Evolutionary conservation across 768 basidiomycete species (phyloP).

Genomic region (Lenzites betulinus): DNA sequence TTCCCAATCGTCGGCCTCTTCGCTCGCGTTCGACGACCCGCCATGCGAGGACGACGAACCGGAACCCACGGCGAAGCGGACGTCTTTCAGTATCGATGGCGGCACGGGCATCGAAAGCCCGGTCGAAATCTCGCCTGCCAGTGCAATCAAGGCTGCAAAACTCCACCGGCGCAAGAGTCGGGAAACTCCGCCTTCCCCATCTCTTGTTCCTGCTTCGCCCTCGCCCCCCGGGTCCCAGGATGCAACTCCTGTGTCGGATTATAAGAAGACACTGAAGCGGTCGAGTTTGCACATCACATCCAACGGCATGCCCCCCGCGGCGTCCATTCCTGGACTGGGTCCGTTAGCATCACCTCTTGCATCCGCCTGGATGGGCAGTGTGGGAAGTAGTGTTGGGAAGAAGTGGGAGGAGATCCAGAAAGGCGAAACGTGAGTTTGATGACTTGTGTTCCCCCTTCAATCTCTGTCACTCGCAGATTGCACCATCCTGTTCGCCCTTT

Average conservation of each 20-base stretch:
- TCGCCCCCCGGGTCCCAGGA: slow-evolving; percentile 30
- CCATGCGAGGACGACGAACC: slow-evolving; percentile 36
- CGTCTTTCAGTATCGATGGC: slow-evolving; percentile 13
- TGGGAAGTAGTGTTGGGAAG: slow-evolving; percentile 57
- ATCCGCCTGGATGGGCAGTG: slow-evolving; percentile 37
- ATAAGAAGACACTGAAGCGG: slow-evolving; percentile 18
- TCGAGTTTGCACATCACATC: slow-evolving; percentile 16
- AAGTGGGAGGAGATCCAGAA: slow-evolving; percentile 60
- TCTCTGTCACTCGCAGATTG: not conserved
- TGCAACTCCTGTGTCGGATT: slow-evolving; percentile 18
- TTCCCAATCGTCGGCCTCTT: slow-evolving; percentile 51
- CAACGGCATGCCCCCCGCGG: slow-evolving; percentile 34
- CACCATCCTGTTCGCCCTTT: not conserved
- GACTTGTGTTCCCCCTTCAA: not conserved
- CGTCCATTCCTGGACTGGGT: slow-evolving; percentile 44
- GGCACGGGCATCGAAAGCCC: slow-evolving; percentile 21
- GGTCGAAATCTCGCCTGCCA: slow-evolving; percentile 24
- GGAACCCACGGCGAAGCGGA: slow-evolving; percentile 43
- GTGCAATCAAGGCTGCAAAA: slow-evolving; percentile 24
- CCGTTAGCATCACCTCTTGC: slow-evolving; percentile 33
- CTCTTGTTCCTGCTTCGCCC: slow-evolving; percentile 3
- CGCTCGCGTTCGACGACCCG: slow-evolving; percentile 39
- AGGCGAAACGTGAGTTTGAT: slow-evolving; percentile 51
- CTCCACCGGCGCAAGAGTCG: slow-evolving; percentile 33
- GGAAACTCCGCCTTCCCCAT: slow-evolving; percentile 19